A percentile compares a stretch with the other conserved stretches of the same genome.
These are phyloP conservation scores for Grammothele lineata DNA, from an alignment of 768 basidiomycete species.

Conservation along the genomic window DNA sequence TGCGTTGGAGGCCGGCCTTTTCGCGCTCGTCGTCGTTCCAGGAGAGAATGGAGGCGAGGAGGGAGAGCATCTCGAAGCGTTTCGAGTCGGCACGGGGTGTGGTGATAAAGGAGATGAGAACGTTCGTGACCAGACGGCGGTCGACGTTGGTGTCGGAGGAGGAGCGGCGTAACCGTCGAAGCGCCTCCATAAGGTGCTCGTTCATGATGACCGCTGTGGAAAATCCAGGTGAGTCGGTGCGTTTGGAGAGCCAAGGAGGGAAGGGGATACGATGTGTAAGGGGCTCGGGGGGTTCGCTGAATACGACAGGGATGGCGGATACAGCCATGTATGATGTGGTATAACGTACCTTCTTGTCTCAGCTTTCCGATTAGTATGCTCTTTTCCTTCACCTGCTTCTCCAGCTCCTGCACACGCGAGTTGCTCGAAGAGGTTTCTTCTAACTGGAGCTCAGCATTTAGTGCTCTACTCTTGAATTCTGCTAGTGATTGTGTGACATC, in stretches of 20 bases:
- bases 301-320: too few species aligned
- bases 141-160: slow-evolving; percentile 88
- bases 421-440: slow-evolving; percentile 69
- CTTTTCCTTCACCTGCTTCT: slow-evolving; percentile 95
- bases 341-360: slow-evolving; percentile 78
- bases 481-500: slow-evolving; percentile 72
- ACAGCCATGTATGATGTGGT: not conserved
- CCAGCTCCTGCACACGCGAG: slow-evolving; percentile 64
- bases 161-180: slow-evolving; percentile 87
- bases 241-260: not conserved
- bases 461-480: slow-evolving; percentile 87
- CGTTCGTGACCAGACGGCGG: slow-evolving; percentile 88
- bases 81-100: slow-evolving; percentile 92
- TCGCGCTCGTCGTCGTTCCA: slow-evolving; percentile 93
- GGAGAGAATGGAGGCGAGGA: slow-evolving; percentile 84
- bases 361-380: slow-evolving; percentile 91
- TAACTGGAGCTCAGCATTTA: slow-evolving; percentile 82
- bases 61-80: slow-evolving; percentile 92
- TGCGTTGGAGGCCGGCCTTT: slow-evolving; percentile 80
- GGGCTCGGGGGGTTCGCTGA: too few species aligned
- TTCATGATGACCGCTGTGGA: slow-evolving; percentile 94
- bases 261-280: not conserved
- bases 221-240: too few species aligned
- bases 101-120: slow-evolving; percentile 83
- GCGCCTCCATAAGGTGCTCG: slow-evolving; percentile 95